Evolutionary conservation across 73 alveolate species (phyloP).

Genomic region (Stentor coeruleus): DNA sequence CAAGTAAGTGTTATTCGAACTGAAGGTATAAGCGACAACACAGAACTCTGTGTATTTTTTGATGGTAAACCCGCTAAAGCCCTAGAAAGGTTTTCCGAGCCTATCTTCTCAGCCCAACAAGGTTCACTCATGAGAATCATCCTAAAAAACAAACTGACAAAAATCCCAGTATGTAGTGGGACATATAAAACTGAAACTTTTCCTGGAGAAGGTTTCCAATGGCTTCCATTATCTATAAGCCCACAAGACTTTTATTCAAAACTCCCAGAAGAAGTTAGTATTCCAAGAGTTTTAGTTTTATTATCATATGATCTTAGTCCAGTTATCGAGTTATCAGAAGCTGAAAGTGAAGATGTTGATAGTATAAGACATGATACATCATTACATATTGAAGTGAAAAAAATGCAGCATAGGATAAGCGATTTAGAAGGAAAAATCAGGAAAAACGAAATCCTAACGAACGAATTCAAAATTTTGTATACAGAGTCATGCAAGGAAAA

Average conservation of each 20-base stretch:
- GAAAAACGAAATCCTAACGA: too few relatives aligned
- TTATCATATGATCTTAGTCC: background rate
- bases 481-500: background rate
- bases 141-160: background rate
- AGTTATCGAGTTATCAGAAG: background rate
- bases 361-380: too few relatives aligned
- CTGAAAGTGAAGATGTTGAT: background rate
- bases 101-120: background rate
- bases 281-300: background rate
- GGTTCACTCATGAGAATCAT: background rate
- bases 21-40: background rate
- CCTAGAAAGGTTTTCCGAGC: background rate
- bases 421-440: too few relatives aligned
- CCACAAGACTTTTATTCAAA: background rate
- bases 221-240: background rate
- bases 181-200: background rate
- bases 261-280: background rate
- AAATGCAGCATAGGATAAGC: too few relatives aligned
- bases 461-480: too few relatives aligned
- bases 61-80: background rate
- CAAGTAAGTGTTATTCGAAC: background rate
- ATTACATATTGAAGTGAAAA: background rate
- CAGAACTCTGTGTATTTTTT: background rate
- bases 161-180: background rate
- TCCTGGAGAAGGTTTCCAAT: background rate